Percentiles rank a stretch among this genome's conserved stretches.
Conservation (phyloP, 2,329 filamentous ascomycete species). For the Colletotrichum scovillei region DNA sequence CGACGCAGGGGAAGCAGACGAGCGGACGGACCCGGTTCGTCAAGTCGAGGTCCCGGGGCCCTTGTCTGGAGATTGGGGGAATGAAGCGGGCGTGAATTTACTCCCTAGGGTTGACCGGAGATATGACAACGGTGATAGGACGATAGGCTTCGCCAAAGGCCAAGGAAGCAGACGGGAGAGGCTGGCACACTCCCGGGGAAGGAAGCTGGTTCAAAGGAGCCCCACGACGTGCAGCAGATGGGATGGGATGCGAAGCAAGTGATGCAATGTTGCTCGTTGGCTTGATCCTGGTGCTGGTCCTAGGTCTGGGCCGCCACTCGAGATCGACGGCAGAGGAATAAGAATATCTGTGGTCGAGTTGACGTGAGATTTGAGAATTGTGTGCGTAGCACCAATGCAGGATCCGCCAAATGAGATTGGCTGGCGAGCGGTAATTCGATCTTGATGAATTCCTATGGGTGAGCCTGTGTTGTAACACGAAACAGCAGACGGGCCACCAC, state of each 20-base stretch:
- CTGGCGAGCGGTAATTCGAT: slow-evolving; percentile 9
- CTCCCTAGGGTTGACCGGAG: slow-evolving; percentile 20
- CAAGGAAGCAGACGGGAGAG: slow-evolving; percentile 1
- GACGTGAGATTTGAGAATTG: slow-evolving; percentile 11
- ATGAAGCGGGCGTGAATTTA: slow-evolving; percentile 26
- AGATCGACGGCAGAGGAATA: background rate
- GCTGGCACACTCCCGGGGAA: slow-evolving; percentile 23
- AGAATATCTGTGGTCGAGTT: slow-evolving; percentile 8
- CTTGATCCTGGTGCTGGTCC: slow-evolving; percentile 1
- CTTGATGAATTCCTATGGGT: slow-evolving; percentile 11
- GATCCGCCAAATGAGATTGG: slow-evolving; percentile 23
- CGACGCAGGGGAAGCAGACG: slow-evolving; percentile 40
- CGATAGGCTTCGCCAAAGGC: slow-evolving; percentile 25
- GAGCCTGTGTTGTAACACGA: slow-evolving; percentile 21
- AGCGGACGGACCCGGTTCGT: slow-evolving; percentile 36
- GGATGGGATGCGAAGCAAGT: slow-evolving; percentile 22
- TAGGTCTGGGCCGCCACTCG: slow-evolving; percentile 23
- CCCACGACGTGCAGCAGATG: slow-evolving; percentile 29
- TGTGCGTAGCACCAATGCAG: slow-evolving; percentile 30
- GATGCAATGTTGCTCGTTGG: slow-evolving; percentile 33
- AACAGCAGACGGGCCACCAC: slow-evolving; percentile 6
- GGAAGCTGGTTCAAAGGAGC: slow-evolving; percentile 16
- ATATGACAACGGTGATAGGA: slow-evolving; percentile 29
- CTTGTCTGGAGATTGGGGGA: slow-evolving; percentile 24
- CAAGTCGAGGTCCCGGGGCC: slow-evolving; percentile 35